Evolutionary conservation across 306 rosid species (phyloP).

Genomic region (Cyamopsis tetragonoloba): DNA sequence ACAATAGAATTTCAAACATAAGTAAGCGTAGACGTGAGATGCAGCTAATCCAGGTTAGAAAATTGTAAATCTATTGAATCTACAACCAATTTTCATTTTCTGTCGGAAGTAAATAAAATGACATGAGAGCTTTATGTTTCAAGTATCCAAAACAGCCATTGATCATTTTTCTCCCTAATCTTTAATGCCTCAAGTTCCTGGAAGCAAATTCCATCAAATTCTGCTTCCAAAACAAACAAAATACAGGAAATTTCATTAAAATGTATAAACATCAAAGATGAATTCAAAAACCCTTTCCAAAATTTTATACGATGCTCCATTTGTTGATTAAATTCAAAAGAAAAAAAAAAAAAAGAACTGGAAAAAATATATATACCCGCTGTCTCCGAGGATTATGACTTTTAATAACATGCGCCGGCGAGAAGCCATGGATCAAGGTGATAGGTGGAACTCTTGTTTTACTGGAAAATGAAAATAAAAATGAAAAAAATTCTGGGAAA

Average conservation of each 20-base stretch:
- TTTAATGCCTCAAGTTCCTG: neutral
- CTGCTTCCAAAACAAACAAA: conserved; percentile 13
- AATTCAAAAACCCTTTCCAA: conserved; percentile 5
- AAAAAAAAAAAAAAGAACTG: neutral
- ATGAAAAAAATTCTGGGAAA: neutral
- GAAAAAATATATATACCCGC: conserved; percentile 61
- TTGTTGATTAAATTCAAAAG: neutral
- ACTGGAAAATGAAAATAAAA: neutral
- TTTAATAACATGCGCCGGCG: conserved; percentile 96
- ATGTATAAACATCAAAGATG: neutral
- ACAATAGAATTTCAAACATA: neutral
- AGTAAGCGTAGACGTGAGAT: neutral
- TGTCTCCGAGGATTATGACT: conserved; percentile 98
- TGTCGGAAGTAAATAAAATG: too few relatives aligned
- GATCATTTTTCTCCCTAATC: neutral
- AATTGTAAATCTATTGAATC: conserved; percentile 16
- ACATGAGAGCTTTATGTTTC: neutral
- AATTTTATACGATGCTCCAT: neutral
- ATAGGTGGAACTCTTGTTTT: neutral
- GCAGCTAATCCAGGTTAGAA: neutral
- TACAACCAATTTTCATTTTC: neutral
- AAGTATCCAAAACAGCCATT: neutral
- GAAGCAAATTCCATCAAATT: neutral
- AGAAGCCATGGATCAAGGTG: conserved; percentile 72
- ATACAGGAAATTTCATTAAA: conserved; percentile 19